Conservation (phyloP, 352 stramenopile species). For the Blastocystis sp. region DNA sequence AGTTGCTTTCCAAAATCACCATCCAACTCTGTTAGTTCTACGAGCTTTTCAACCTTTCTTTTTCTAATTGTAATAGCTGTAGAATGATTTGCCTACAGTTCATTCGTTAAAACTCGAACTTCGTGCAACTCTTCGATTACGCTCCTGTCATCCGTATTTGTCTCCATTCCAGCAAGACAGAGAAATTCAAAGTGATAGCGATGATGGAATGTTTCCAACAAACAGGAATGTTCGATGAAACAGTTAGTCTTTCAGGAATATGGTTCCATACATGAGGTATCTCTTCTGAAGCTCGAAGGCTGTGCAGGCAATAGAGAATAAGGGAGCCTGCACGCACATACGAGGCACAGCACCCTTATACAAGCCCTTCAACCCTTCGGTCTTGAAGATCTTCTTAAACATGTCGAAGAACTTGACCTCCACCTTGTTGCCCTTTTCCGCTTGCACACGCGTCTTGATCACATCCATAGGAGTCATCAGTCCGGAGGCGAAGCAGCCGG, state of each 20-base stretch:
- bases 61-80: neutral
- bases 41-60: neutral
- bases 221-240: neutral
- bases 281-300: slow-evolving; percentile 81
- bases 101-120: neutral
- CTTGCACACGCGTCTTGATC: slow-evolving; percentile 80
- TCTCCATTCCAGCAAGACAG: too few species aligned
- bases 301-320: slow-evolving; percentile 77
- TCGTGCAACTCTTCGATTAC: neutral
- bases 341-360: slow-evolving; percentile 77
- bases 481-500: slow-evolving; percentile 71
- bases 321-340: slow-evolving; percentile 78
- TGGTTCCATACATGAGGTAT: slow-evolving; percentile 70
- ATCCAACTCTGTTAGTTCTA: neutral
- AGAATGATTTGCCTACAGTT: neutral
- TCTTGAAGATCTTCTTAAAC: slow-evolving; percentile 75
- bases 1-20: neutral
- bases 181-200: too few species aligned
- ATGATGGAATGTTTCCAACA: neutral
- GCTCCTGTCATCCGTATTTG: neutral
- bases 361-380: slow-evolving; percentile 75
- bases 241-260: slow-evolving; percentile 50
- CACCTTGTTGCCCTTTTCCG: slow-evolving; percentile 69
- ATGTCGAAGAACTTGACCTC: slow-evolving; percentile 76
- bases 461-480: slow-evolving; percentile 74